Evolutionary conservation across 2,329 filamentous ascomycete species (phyloP).

Genomic region (Chaetothyriales sp.): DNA sequence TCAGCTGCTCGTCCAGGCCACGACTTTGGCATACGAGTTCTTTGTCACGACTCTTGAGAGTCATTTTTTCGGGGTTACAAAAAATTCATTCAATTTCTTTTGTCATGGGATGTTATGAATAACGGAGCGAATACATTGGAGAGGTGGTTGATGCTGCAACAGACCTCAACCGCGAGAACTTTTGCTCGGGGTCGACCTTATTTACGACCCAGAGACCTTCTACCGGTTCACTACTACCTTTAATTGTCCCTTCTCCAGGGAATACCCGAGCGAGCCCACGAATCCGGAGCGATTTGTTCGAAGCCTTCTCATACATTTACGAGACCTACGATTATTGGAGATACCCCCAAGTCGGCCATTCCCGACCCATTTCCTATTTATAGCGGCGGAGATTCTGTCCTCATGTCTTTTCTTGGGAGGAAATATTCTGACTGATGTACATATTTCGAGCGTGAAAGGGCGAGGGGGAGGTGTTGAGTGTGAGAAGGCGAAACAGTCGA

Average conservation of each 20-base stretch:
- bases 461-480: too few species aligned
- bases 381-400: not conserved
- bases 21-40: not conserved
- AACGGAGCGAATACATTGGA: too few species aligned
- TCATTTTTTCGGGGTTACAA: not conserved
- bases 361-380: not conserved
- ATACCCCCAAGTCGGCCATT: not conserved
- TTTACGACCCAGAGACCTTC: not conserved
- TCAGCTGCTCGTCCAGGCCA: not conserved
- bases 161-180: too few species aligned
- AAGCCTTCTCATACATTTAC: not conserved
- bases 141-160: too few species aligned
- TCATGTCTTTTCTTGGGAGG: not conserved
- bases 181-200: not conserved
- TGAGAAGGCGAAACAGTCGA: too few species aligned
- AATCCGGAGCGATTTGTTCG: not conserved
- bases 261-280: not conserved
- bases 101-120: not conserved
- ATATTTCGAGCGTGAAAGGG: too few species aligned
- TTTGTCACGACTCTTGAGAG: not conserved
- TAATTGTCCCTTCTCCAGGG: not conserved
- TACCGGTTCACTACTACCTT: not conserved
- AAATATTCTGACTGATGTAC: not conserved
- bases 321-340: not conserved
- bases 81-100: not conserved